Evolutionary conservation across 228 moss, liverwort and hornwort genomes (phyloP).

Genomic region (Sphagnum magellanicum): DNA sequence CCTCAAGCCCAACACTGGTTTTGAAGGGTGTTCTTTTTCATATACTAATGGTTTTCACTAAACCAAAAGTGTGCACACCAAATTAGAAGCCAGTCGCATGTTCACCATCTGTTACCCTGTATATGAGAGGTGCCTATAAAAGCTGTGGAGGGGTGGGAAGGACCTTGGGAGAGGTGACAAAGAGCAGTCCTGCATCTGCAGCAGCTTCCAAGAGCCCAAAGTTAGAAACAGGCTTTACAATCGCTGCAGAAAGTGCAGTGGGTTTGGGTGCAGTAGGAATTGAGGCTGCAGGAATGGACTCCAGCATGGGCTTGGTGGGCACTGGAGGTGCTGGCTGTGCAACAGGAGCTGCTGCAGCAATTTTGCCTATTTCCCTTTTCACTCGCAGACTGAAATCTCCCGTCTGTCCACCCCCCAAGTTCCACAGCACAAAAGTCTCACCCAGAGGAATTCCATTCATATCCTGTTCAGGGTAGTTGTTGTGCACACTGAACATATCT

Average conservation of each 20-base stretch:
- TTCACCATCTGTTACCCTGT: not conserved
- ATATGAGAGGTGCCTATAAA: not conserved
- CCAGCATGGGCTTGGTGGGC: slow-evolving; percentile 79
- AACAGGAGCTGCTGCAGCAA: slow-evolving; percentile 13
- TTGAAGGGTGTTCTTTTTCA: not conserved
- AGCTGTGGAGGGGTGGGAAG: not conserved
- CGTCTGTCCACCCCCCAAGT: slow-evolving; percentile 46
- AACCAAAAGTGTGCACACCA: not conserved
- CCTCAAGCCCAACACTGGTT: not conserved
- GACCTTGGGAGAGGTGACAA: slow-evolving; percentile 83
- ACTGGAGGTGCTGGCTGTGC: slow-evolving; percentile 27
- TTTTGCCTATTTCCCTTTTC: slow-evolving; percentile 64
- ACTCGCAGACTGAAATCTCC: slow-evolving; percentile 70
- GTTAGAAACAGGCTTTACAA: slow-evolving; percentile 74
- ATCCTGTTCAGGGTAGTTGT: not conserved
- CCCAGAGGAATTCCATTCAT: too few species aligned
- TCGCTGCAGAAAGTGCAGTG: slow-evolving; percentile 41
- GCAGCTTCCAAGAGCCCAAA: slow-evolving; percentile 84
- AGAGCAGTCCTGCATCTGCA: slow-evolving; percentile 71
- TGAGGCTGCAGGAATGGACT: slow-evolving; percentile 31
- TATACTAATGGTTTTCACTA: not conserved
- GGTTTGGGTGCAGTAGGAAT: slow-evolving; percentile 39
- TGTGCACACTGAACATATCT: not conserved
- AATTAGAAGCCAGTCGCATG: not conserved
- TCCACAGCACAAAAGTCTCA: not conserved